These are phyloP conservation scores for Tulasnella sp. DNA, from an alignment of 768 basidiomycete genomes.

Conservation along the genomic window DNA sequence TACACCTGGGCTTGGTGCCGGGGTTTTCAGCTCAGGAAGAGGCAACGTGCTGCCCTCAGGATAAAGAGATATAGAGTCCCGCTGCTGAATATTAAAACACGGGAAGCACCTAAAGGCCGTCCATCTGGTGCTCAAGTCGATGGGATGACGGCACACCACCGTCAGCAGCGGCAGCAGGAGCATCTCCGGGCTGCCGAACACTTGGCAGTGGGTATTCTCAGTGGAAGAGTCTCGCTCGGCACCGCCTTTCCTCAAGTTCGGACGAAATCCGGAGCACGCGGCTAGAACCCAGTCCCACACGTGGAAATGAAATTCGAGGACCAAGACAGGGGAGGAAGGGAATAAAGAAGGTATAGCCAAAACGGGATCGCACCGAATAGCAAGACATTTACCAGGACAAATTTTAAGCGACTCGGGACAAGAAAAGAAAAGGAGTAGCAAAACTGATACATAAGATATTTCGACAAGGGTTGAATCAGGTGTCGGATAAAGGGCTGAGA, in stretches of 20 bases:
- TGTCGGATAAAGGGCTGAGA: constrained; percentile 2
- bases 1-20: no score
- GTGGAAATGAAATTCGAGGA: background rate
- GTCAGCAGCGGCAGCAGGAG: no score
- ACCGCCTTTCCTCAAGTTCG: background rate
- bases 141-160: no score
- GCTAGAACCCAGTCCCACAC: background rate
- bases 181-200: no score
- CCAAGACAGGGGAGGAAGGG: background rate
- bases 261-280: background rate
- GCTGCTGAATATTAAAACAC: no score
- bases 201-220: no score
- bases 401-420: background rate
- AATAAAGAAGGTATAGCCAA: background rate
- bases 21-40: no score
- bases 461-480: background rate
- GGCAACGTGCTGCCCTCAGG: no score
- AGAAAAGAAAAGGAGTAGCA: background rate
- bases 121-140: no score
- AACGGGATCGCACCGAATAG: background rate
- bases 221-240: no score
- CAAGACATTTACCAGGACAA: background rate
- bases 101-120: no score
- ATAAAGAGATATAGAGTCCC: no score
- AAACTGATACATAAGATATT: constrained; percentile 3